These are phyloP conservation scores for Ophiostoma sp. DNA, from an alignment of 2,329 filamentous ascomycete genomes.

Conservation along the genomic window DNA sequence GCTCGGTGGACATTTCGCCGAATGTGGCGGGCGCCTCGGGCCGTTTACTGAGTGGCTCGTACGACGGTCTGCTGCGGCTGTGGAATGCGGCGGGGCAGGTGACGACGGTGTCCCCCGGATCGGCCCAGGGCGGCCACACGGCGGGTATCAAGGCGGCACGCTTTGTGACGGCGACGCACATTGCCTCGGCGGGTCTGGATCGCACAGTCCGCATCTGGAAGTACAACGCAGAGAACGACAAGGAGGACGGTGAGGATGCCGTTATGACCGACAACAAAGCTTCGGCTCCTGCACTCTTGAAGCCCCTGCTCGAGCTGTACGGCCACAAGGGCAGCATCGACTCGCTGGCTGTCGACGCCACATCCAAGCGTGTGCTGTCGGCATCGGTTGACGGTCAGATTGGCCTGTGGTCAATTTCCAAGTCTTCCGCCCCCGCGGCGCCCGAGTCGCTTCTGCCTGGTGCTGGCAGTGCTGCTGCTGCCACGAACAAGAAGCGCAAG, in stretches of 20 bases:
- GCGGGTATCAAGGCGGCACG: constrained; percentile 78
- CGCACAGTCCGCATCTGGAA: constrained; percentile 88
- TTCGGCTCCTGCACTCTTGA: constrained; percentile 37
- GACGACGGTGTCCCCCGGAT: constrained; percentile 72
- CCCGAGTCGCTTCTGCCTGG: constrained; percentile 68
- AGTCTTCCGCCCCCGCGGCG: constrained; percentile 54
- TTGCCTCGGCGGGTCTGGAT: constrained; percentile 83
- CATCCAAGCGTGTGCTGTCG: constrained; percentile 77
- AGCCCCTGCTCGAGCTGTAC: constrained; percentile 33
- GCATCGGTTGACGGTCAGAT: constrained; percentile 80
- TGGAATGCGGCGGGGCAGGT: constrained; percentile 88
- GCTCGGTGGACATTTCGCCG: constrained; percentile 79
- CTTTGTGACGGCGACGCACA: constrained; percentile 74
- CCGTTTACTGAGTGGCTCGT: constrained; percentile 85
- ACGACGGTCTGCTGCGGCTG: constrained; percentile 83
- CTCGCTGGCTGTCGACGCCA: constrained; percentile 67
- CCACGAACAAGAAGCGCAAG: constrained; percentile 73
- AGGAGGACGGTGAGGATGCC: constrained; percentile 65
- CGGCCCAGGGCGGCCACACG: constrained; percentile 69
- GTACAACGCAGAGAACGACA: constrained; percentile 68
- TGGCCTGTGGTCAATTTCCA: constrained; percentile 81
- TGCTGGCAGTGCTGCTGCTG: constrained; percentile 46
- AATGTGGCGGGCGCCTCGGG: constrained; percentile 59
- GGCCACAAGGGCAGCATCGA: constrained; percentile 63
- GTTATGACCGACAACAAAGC: constrained; percentile 65